Evolutionary conservation across 805 yeast species (phyloP), one percentile per base, ranked within the genome.

Genomic region (Saturnispora halmiae): DNA sequence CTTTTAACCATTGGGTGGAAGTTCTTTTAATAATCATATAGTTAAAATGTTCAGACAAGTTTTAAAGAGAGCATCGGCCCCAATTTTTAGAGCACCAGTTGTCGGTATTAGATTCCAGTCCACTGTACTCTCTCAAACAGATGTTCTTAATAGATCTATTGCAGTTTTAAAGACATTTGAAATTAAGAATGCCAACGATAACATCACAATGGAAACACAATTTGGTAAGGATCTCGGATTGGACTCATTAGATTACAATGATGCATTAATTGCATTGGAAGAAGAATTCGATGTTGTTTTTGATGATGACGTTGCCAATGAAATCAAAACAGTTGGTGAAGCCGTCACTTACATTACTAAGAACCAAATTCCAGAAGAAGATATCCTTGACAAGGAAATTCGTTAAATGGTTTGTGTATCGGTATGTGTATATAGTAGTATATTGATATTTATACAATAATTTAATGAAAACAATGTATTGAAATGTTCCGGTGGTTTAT

Each of bases 181-280:
- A 35, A 46, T 57, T 35, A 59, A 59, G 44, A 45, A 49, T 6
- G 41, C 55, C 11, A 34, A 51, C 11, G 52, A 50, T 26, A 45
- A 52, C 28, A 60, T 63, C 29, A 48, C 53, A 6, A 26, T 53
- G 47, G 70, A 64, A 34, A 65, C 79, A 28, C 67, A 73, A 44
- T 75, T 75, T 60, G 69, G 67, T 51, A 72, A 72, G 52, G 94
- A 84, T 56, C 73, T 84, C 51, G 90, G 88, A n/a, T 73, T 84
- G 59, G 98, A 90, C 64, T 84, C 95, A 8, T 73, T 90, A 51
- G 98, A 90, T 58, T 82, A 92, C 48, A 95, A 90, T 47, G 98
- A 90, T 69, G 88, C 92, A 42, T 73, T 92, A 54, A 95, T 92
- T 63, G 95, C 95, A 43, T 80, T 90, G 56, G 98, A 90, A 70